A percentile compares a stretch with the other conserved stretches of the same genome.
Evolutionary conservation across 805 yeast genomes (phyloP).

Genomic region (Zygosaccharomyces bisporus): DNA sequence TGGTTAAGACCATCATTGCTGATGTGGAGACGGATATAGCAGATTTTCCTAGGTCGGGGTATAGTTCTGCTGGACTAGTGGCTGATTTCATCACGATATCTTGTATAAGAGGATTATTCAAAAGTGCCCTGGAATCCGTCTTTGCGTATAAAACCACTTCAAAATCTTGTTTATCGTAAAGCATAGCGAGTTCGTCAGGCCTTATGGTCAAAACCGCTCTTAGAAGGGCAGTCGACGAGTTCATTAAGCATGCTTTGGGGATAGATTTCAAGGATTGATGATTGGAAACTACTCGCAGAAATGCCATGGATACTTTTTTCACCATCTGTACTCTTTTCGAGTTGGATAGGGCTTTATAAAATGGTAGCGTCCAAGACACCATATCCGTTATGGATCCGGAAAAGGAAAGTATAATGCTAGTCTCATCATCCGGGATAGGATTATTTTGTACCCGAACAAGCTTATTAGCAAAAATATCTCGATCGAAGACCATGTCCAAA

Average conservation of each 20-base stretch:
- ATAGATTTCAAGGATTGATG: slow-evolving; percentile 23
- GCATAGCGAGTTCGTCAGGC: slow-evolving; percentile 27
- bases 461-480: slow-evolving; percentile 44
- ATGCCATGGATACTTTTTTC: slow-evolving; percentile 47
- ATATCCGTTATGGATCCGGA: slow-evolving; percentile 42
- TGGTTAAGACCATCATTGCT: slow-evolving; percentile 39
- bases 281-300: slow-evolving; percentile 41
- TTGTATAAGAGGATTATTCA: slow-evolving; percentile 37
- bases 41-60: slow-evolving; percentile 30
- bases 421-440: slow-evolving; percentile 29
- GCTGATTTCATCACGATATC: slow-evolving; percentile 34
- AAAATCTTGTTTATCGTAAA: slow-evolving; percentile 32
- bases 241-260: slow-evolving; percentile 36
- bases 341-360: slow-evolving; percentile 42
- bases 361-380: slow-evolving; percentile 52
- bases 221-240: slow-evolving; percentile 37
- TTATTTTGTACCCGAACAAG: slow-evolving; percentile 34
- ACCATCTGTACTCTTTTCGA: slow-evolving; percentile 52
- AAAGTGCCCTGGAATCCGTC: slow-evolving; percentile 48
- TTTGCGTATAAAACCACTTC: slow-evolving; percentile 41
- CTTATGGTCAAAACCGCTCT: slow-evolving; percentile 32
- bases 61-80: slow-evolving; percentile 31
- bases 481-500: slow-evolving; percentile 56
- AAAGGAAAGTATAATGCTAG: slow-evolving; percentile 27
- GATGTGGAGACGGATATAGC: slow-evolving; percentile 35